Base-by-base conservation (phyloP, 208 protist species). In the Crithidia expoeki region DNA sequence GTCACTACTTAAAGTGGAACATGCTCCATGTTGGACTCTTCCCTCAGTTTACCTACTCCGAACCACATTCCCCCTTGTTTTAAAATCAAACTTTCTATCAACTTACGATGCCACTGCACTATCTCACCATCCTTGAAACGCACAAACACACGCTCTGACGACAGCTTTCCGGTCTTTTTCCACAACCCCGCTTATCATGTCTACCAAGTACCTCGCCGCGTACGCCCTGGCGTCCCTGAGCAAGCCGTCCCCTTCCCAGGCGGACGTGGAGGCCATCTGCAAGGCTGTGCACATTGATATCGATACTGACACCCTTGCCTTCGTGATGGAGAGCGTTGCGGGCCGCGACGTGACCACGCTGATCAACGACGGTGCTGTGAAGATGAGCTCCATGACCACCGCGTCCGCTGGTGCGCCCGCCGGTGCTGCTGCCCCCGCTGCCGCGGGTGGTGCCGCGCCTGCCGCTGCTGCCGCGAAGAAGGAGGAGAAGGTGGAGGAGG, bases 171-270 rank as follows among this genome's bases (percentile, higher is more conserved):
- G 36, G 36, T 40, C 36, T 40, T 40, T 21, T 49, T 49, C 25
- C 4, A 19, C 49, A 27, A 33, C 23, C 38, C 57, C 34, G 12
- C 44, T 67, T 58, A 75, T 36, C 53, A 95, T 95, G 90, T 93
- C 90, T 59, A 84, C 92, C 76, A 97, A 93, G 74, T 94, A 95
- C 89, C 83, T 97, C 78, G 93, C 94, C 71, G 94, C 94, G 52
- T 98, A 95, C 85, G 88, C 93, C 47, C 79, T 98, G 59, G 88
- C 86, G 58, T 92, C 85, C 32, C 89, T 98, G 21, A 62, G 56
- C 74, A 94, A 95, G 50, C 74, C 86, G 50, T 68, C 66, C 52
- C 94, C 94, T 34, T 88, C 82, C 64, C 65, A 81, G 40, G 85
- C 79, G 52, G 89, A 97, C 60, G 81, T 98, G 57, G 83, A 92